These are phyloP conservation scores for Ophiostoma australiae DNA, from an alignment of 2,329 filamentous ascomycete species.

Conservation along the genomic window DNA sequence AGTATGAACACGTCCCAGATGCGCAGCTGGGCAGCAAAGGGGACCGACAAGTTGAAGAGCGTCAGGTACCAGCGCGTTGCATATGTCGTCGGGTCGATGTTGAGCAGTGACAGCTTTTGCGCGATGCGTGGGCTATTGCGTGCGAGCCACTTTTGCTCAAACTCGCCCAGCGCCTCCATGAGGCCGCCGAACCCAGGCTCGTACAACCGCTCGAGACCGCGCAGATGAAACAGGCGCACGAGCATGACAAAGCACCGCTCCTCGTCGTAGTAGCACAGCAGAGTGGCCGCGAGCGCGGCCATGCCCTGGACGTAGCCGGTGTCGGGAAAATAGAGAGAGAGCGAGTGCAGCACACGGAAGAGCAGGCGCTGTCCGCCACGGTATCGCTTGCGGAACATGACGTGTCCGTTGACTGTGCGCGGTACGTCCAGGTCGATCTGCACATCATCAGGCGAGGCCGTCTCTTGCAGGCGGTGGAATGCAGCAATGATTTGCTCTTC, in stretches of 20 bases:
- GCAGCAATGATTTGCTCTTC: conserved; percentile 66
- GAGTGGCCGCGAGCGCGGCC: conserved; percentile 85
- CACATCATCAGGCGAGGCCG: conserved; percentile 80
- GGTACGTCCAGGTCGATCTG: conserved; percentile 98
- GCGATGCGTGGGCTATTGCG: conserved; percentile 63
- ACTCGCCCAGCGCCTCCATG: conserved; percentile 79
- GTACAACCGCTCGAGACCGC: conserved; percentile 82
- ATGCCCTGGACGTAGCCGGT: conserved; percentile 98
- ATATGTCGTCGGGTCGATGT: conserved; percentile 84
- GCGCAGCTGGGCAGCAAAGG: conserved; percentile 86
- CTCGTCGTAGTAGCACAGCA: conserved; percentile 96
- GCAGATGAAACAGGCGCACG: conserved; percentile 85
- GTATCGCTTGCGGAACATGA: conserved; percentile 94
- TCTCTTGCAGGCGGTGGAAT: conserved; percentile 68
- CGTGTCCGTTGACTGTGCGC: conserved; percentile 87
- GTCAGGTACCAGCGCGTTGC: conserved; percentile 97
- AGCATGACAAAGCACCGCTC: conserved; percentile 94
- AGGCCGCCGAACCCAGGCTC: conserved; percentile 77
- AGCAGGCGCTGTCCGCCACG: conserved; percentile 85
- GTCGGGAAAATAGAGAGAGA: conserved; percentile 84
- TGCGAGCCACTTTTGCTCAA: conserved; percentile 76
- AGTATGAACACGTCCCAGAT: conserved; percentile 99
- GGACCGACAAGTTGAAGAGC: conserved; percentile 93
- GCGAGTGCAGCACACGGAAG: conserved; percentile 85
- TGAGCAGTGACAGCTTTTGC: conserved; percentile 69